Evolutionary conservation across 2,329 filamentous ascomycete species (phyloP).

Genomic region (Penicillium sp.): DNA sequence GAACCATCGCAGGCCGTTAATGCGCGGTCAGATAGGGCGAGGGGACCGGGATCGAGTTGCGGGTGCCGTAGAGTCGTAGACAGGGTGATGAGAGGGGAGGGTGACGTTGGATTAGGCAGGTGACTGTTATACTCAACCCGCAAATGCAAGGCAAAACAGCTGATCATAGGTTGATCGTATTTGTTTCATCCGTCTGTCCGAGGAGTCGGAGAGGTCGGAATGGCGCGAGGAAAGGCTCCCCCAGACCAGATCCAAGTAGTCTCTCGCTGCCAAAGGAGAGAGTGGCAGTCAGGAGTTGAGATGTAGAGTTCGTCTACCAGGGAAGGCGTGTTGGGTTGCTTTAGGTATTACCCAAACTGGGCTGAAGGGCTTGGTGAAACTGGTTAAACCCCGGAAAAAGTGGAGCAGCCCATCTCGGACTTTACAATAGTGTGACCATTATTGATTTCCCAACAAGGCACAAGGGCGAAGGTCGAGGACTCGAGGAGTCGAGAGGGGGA

Average conservation of each 20-base stretch:
- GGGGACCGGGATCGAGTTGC: neutral
- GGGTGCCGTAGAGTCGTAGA: neutral
- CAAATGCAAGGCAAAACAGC: slow-evolving; percentile 17
- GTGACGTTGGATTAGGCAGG: slow-evolving; percentile 8
- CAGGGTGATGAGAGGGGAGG: neutral
- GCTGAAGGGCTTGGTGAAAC: neutral
- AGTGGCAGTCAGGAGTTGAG: neutral
- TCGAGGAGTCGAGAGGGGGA: neutral
- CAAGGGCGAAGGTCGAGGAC: neutral
- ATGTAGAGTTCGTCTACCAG: neutral
- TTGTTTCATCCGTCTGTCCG: neutral
- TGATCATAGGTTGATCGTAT: slow-evolving; percentile 8
- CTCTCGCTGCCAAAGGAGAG: neutral
- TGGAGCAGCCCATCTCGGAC: slow-evolving; percentile 4
- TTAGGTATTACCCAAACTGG: slow-evolving; percentile 8
- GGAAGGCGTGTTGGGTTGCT: neutral
- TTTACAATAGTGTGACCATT: neutral
- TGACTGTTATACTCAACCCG: slow-evolving; percentile 10
- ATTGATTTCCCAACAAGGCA: slow-evolving; percentile 1
- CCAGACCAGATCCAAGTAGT: neutral
- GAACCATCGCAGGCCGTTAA: slow-evolving; percentile 25
- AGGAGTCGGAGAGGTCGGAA: neutral
- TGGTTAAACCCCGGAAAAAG: slow-evolving; percentile 2
- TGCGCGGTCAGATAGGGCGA: slow-evolving; percentile 10
- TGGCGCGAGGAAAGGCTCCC: neutral